Evolutionary conservation across 1,139 yeast genomes (phyloP), one percentile per base, ranked within the genome.

Genomic region (Taphrina sp.): DNA sequence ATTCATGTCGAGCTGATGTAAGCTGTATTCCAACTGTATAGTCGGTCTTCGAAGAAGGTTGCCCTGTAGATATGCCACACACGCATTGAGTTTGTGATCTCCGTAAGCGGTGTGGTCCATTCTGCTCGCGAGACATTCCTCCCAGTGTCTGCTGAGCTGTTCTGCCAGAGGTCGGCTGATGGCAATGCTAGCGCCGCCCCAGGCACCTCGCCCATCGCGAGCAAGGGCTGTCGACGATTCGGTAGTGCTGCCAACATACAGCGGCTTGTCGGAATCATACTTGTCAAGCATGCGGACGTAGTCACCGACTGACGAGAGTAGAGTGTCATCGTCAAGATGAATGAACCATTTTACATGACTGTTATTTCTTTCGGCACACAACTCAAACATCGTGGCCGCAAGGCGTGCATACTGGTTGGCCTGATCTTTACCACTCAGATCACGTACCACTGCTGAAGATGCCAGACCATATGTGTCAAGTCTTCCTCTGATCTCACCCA

Each of bases 11-110:
- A 41, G 16, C 14, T 41, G 45, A 41, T 41, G 45, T 10, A 41
- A 28, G 10, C 24, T 26, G 35, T 24, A 17, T 8, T 41, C 45
- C 20, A 41, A 14, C 28, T 28, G 33, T 12, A 41, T 41, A 17
- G 24, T 35, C n/a, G 45, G 45, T 35, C 28, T 33, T 16, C 28
- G 14, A 10, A n/a, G n/a, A 5, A 35, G 24, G 23, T 35, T 33
- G 5, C 45, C 45, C n/a, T 41, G 45, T 17, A 41, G 5, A 35
- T 41, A 41, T 26, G 45, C 45, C 2, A 41, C 45, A 41, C 45
- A 41, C 10, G 45, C 45, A 41, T 41, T 35, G 35, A 41, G 45
- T 28, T 41, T 41, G 45, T 41, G 45, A 8, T 41, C 45, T 4
- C 45, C 45, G 16, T 19, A 41, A 12, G 28, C 24, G 5, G 35